Conservation (phyloP, 2,329 filamentous ascomycete genomes). For the Pezicula radicicola region DNA sequence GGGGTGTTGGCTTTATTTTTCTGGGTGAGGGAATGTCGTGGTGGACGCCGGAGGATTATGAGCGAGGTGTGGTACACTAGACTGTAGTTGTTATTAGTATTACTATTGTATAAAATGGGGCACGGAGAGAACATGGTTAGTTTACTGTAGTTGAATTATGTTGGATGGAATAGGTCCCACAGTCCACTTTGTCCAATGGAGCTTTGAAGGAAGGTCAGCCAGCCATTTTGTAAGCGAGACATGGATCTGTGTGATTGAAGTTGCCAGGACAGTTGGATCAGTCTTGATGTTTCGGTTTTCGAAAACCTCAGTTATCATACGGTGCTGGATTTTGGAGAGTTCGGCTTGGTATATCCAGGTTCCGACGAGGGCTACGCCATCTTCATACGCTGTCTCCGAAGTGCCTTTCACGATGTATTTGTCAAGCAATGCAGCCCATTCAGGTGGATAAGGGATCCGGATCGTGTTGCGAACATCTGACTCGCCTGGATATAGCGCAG, state of each 20-base stretch:
- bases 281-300: conserved; percentile 42
- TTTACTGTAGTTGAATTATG: conserved; percentile 43
- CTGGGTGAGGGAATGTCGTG: conserved; percentile 38
- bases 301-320: conserved; percentile 47
- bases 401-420: conserved; percentile 43
- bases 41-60: conserved; percentile 49
- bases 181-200: conserved; percentile 51
- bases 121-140: background rate
- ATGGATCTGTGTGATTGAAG: conserved; percentile 43
- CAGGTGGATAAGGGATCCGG: conserved; percentile 44
- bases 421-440: conserved; percentile 44
- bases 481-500: conserved; percentile 45
- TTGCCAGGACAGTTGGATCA: conserved; percentile 37
- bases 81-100: conserved; percentile 6
- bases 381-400: conserved; percentile 43
- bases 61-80: conserved; percentile 49
- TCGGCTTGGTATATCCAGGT: conserved; percentile 45
- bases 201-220: conserved; percentile 39
- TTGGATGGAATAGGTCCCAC: conserved; percentile 42
- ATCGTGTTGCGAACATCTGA: conserved; percentile 47
- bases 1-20: conserved; percentile 15
- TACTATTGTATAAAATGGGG: background rate
- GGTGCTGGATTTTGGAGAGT: conserved; percentile 45
- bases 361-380: conserved; percentile 40
- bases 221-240: conserved; percentile 44